Evolutionary conservation across 2,329 filamentous ascomycete species (phyloP).

Genomic region (Amauroascus verrucosus): DNA sequence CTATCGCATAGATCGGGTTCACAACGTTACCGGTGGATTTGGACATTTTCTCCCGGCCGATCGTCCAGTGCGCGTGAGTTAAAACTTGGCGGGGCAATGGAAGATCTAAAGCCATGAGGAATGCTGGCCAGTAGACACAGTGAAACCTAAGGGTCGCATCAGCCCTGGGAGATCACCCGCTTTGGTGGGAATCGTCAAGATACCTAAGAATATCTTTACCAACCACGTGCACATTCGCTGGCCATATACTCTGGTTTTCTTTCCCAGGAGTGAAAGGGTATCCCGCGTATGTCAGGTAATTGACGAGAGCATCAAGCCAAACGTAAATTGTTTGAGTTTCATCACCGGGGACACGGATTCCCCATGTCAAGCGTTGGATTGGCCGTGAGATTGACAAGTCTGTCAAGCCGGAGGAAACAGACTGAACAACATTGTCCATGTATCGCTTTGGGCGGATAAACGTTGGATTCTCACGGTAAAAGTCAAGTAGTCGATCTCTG

Average conservation of each 20-base stretch:
- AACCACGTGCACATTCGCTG: slow-evolving; percentile 81
- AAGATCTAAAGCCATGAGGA: slow-evolving; percentile 78
- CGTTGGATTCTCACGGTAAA: slow-evolving; percentile 65
- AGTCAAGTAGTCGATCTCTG: slow-evolving; percentile 62
- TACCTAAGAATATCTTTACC: slow-evolving; percentile 87
- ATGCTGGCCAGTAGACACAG: slow-evolving; percentile 94
- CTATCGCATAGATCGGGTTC: slow-evolving; percentile 82
- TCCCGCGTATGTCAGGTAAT: slow-evolving; percentile 80
- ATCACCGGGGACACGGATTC: slow-evolving; percentile 78
- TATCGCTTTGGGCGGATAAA: slow-evolving; percentile 65
- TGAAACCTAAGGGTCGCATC: slow-evolving; percentile 53
- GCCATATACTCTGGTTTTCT: slow-evolving; percentile 62
- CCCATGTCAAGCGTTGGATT: slow-evolving; percentile 67
- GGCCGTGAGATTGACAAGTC: slow-evolving; percentile 88
- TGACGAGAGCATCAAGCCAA: slow-evolving; percentile 92
- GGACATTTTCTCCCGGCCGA: slow-evolving; percentile 87
- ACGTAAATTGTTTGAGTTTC: slow-evolving; percentile 87
- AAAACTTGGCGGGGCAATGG: slow-evolving; percentile 69
- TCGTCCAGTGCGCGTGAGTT: slow-evolving; percentile 90
- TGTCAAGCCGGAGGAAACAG: slow-evolving; percentile 66
- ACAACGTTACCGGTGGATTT: slow-evolving; percentile 94
- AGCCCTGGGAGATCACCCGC: neutral
- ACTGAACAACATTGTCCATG: slow-evolving; percentile 67
- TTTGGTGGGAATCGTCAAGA: slow-evolving; percentile 5
- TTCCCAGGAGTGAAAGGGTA: slow-evolving; percentile 63